These are phyloP conservation scores for Cyclotella baltica DNA, from an alignment of 108 stramenopile genomes.

Conservation along the genomic window DNA sequence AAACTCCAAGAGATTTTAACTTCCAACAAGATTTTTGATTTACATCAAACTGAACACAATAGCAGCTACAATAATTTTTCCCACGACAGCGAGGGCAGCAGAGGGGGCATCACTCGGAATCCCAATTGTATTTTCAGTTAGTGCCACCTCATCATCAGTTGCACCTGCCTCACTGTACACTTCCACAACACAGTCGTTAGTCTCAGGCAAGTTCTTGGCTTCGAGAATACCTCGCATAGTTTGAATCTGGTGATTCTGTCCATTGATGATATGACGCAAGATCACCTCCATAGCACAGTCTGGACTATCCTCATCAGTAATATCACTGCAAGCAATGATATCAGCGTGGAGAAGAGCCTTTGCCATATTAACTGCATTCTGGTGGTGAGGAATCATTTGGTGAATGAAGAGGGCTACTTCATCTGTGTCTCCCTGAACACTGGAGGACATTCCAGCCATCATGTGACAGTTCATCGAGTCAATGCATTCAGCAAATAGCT, in stretches of 20 bases:
- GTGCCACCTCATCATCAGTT: background rate
- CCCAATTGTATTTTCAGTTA: background rate
- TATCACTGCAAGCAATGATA: slow-evolving; percentile 55
- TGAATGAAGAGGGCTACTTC: slow-evolving; percentile 69
- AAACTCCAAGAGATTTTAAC: too few species aligned
- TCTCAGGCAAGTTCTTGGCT: slow-evolving; percentile 34
- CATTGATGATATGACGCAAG: slow-evolving; percentile 70
- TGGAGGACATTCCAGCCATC: slow-evolving; percentile 74
- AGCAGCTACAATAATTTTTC: background rate
- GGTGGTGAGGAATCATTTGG: slow-evolving; percentile 95
- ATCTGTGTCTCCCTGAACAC: slow-evolving; percentile 4
- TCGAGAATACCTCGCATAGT: slow-evolving; percentile 74
- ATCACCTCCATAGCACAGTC: slow-evolving; percentile 40
- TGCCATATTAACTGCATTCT: slow-evolving; percentile 95
- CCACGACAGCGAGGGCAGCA: background rate
- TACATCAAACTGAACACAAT: too few species aligned
- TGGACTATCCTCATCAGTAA: slow-evolving; percentile 45
- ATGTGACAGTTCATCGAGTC: slow-evolving; percentile 80
- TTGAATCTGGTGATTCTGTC: slow-evolving; percentile 85
- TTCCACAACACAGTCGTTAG: slow-evolving; percentile 5
- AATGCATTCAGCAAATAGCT: slow-evolving; percentile 58
- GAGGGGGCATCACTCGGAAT: background rate
- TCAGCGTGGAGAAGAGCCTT: slow-evolving; percentile 71
- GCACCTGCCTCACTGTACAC: background rate
- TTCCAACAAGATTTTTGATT: too few species aligned